Percentiles rank a stretch among this genome's conserved stretches.
Evolutionary conservation across 768 basidiomycete species (phyloP).

Genomic region (Dentipellis sp.): DNA sequence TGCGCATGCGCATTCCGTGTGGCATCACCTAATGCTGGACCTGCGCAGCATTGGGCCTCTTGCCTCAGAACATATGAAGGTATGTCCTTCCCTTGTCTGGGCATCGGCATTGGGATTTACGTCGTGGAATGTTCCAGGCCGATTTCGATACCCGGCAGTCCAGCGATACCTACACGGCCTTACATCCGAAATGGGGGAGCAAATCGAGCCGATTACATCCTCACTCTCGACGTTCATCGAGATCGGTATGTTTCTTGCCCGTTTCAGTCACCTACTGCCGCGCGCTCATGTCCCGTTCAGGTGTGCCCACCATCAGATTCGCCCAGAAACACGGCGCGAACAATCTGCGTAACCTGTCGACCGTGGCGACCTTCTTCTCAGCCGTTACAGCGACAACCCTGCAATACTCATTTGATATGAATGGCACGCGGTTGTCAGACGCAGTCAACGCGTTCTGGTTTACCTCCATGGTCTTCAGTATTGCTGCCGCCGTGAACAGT

Average conservation of each 20-base stretch:
- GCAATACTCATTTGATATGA: constrained; percentile 53
- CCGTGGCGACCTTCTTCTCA: constrained; percentile 72
- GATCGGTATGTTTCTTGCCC: constrained; percentile 41
- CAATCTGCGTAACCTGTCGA: constrained; percentile 65
- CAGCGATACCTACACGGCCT: constrained; percentile 70
- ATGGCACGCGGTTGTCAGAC: constrained; percentile 28
- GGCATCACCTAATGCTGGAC: constrained; percentile 4
- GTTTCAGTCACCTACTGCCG: neutral
- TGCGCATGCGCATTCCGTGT: neutral
- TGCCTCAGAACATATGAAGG: constrained; percentile 58
- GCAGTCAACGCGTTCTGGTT: constrained; percentile 72
- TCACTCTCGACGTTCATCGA: constrained; percentile 69
- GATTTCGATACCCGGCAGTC: constrained; percentile 65
- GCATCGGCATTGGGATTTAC: neutral
- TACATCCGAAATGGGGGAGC: constrained; percentile 65
- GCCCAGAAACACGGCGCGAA: constrained; percentile 64
- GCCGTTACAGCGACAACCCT: constrained; percentile 67
- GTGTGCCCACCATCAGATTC: constrained; percentile 69
- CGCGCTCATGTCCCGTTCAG: constrained; percentile 22
- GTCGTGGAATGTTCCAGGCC: constrained; percentile 30
- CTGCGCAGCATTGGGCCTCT: constrained; percentile 60
- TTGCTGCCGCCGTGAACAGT: constrained; percentile 69
- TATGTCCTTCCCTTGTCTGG: constrained; percentile 17
- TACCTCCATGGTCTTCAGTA: constrained; percentile 65
- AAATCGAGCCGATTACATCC: constrained; percentile 57